Percentiles rank a stretch among this genome's conserved stretches.
phyloP scores from a whole-genome alignment of 2,329 filamentous ascomycete genomes.

The Verruconis gallopava region DNA sequence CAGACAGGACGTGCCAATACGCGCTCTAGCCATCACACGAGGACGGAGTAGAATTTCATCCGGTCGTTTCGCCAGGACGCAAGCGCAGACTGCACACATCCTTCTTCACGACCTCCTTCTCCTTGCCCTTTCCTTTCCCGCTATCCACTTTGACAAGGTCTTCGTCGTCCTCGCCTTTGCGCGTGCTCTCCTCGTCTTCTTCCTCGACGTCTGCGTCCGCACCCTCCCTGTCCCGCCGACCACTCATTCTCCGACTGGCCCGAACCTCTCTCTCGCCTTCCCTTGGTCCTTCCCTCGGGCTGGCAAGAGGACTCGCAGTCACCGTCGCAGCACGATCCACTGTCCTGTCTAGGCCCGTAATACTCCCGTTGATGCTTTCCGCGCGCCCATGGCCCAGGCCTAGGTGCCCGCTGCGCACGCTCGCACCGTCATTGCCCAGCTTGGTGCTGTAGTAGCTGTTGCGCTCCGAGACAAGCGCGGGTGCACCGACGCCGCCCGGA shows the following conservation, averaged over 20 bases:
- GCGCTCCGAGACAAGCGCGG: constrained; percentile 57
- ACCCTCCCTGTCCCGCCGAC: constrained; percentile 13
- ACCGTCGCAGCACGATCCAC: constrained; percentile 2
- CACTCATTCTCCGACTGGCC: constrained; percentile 15
- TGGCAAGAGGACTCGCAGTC: constrained; percentile 12
- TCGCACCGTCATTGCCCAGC: constrained; percentile 51
- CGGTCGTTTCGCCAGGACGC: no score
- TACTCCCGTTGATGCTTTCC: constrained; percentile 70
- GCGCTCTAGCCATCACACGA: no score
- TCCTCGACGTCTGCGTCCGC: constrained; percentile 10
- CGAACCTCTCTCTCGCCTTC: not conserved
- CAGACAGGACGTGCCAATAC: no score
- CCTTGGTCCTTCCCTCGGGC: constrained; percentile 12
- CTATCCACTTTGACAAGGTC: not conserved
- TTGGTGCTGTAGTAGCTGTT: constrained; percentile 67
- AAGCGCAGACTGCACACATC: no score
- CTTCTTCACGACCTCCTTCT: no score
- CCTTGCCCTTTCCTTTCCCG: not conserved
- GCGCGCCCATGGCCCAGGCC: constrained; percentile 59
- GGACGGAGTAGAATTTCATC: no score
- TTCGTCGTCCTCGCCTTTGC: not conserved
- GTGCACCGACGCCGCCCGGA: constrained; percentile 46
- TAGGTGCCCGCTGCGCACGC: constrained; percentile 59
- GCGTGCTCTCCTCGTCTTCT: constrained; percentile 9
- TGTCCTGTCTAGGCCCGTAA: constrained; percentile 23